A percentile compares a stretch with the other conserved stretches of the same genome.
phyloP scores from a whole-genome alignment of 306 rosid genomes.

The Cyclanthera cordifolia region DNA sequence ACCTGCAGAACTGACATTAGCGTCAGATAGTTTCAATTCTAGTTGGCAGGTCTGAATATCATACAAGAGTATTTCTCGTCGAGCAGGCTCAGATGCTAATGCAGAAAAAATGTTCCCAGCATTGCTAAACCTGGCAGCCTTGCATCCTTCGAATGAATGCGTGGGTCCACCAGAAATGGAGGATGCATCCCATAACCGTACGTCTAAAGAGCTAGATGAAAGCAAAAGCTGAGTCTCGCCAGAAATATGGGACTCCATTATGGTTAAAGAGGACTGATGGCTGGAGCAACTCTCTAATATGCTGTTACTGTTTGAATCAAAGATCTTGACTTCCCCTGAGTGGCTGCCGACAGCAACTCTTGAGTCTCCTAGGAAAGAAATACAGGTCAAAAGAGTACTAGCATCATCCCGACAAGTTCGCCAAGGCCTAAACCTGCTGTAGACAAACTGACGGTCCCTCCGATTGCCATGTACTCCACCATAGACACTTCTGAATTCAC shows the following conservation, averaged over 20 bases:
- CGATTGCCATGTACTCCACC: conserved; percentile 95
- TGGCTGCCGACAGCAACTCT: conserved; percentile 83
- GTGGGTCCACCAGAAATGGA: conserved; percentile 65
- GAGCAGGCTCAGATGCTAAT: conserved; percentile 51
- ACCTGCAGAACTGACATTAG: conserved; percentile 47
- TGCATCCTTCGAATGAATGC: conserved; percentile 84
- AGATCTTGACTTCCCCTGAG: conserved; percentile 74
- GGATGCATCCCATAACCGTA: conserved; percentile 76
- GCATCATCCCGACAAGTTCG: conserved; percentile 83
- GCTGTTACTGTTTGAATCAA: conserved; percentile 56
- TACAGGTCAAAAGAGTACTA: conserved; percentile 72
- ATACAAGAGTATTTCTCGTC: conserved; percentile 69
- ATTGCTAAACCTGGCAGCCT: conserved; percentile 88
- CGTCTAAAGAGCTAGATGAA: conserved; percentile 83
- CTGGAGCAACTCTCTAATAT: conserved; percentile 70
- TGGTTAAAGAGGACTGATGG: conserved; percentile 78
- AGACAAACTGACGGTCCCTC: conserved; percentile 89
- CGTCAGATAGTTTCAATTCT: conserved; percentile 51
- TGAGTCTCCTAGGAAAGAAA: conserved; percentile 75
- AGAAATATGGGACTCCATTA: conserved; percentile 58
- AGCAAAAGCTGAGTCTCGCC: conserved; percentile 70
- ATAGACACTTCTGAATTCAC: conserved; percentile 59
- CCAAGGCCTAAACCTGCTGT: conserved; percentile 95
- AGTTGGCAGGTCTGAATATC: conserved; percentile 57
- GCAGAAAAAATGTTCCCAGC: conserved; percentile 71